Base-by-base conservation (phyloP, 306 rosid genomes). In the Bauhinia variegata region DNA sequence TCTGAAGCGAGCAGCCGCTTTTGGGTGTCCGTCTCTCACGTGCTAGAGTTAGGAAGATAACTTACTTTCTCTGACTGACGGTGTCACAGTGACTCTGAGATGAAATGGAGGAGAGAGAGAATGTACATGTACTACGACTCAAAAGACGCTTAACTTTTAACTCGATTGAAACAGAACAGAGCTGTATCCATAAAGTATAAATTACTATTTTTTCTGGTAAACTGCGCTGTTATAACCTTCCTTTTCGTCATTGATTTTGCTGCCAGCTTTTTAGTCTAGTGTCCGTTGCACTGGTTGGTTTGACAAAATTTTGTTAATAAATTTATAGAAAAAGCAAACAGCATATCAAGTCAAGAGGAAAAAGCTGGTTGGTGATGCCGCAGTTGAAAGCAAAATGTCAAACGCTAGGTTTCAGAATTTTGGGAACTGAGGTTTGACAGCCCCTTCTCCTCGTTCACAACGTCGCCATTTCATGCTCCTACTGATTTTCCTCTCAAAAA, bases 311-410 rank as follows among this genome's bases (percentile, higher is more conserved):
- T 72, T 76, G 52, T 18, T 31, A 56, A 54, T 23, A 23, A 23
- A 30, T 18, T 13, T 13, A 7, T 6, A 47, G 11, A 11, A 46
- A 16, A 65, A 57, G 8, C 0, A 42, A 42, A 37, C 9, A 30
- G 3, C 44, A 43, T 16, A 63, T 16, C 71, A 81, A 77, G 85
- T 65, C 79, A 75, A 75, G 79, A 73, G 67, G 82, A 80, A 88
- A 88, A 86, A 74, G 91, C 59, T 73, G 80, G 38, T 43, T 30
- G 75, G 8, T 58, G 84, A 83, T 68, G 80, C 75, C 73, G 72
- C 75, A 77, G 85, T 73, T 81, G 85, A 80, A 84, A 86, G 97
- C 95, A 91, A 91, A 85, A 91, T 87, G 97, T 88, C 97, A 91
- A 87, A 87, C 89, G 5, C 96, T 75, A 85, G 74, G 79, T 60